Percentiles rank a stretch among this genome's conserved stretches.
These are phyloP conservation scores for Cryptococcus sp. DNA, from an alignment of 1,284 basidiomycete genomes.

Conservation along the genomic window DNA sequence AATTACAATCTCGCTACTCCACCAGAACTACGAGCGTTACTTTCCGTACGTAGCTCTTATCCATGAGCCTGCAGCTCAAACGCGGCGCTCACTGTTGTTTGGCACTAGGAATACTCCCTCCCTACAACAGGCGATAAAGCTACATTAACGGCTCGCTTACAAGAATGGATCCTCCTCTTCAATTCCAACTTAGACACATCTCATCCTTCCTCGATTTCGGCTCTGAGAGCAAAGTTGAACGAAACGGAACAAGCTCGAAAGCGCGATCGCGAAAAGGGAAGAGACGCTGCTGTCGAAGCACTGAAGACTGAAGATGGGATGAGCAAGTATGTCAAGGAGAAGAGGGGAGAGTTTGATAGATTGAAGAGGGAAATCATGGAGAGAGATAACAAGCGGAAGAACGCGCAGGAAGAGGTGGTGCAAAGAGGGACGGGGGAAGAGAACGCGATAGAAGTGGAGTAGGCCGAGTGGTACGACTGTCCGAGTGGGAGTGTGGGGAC, in stretches of 20 bases:
- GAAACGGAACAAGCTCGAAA: conserved; percentile 33
- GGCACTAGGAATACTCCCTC: conserved; percentile 38
- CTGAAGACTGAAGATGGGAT: conserved; percentile 39
- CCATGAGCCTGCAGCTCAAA: conserved; percentile 16
- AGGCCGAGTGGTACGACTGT: not conserved
- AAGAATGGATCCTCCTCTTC: conserved; percentile 51
- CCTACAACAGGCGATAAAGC: conserved; percentile 44
- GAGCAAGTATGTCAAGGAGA: conserved; percentile 38
- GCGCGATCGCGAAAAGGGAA: conserved; percentile 45
- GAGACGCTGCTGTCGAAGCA: conserved; percentile 36
- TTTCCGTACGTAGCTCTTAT: conserved; percentile 28
- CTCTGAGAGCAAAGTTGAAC: conserved; percentile 41
- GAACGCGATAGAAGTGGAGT: conserved; percentile 47
- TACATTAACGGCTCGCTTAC: conserved; percentile 36
- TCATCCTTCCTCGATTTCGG: conserved; percentile 41
- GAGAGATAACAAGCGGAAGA: conserved; percentile 26
- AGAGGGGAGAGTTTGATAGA: conserved; percentile 44
- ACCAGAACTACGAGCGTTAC: conserved; percentile 38
- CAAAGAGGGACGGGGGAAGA: conserved; percentile 25
- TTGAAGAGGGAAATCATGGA: conserved; percentile 42
- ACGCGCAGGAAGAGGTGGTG: not conserved
- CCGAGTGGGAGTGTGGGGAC: too few species aligned
- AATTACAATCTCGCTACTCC: conserved; percentile 46
- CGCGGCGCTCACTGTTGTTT: not conserved
- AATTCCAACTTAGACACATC: conserved; percentile 52